Evolutionary conservation across 2,329 filamentous ascomycete genomes (phyloP), one percentile per base, ranked within the genome.

Genomic region (Neonectria hederae): DNA sequence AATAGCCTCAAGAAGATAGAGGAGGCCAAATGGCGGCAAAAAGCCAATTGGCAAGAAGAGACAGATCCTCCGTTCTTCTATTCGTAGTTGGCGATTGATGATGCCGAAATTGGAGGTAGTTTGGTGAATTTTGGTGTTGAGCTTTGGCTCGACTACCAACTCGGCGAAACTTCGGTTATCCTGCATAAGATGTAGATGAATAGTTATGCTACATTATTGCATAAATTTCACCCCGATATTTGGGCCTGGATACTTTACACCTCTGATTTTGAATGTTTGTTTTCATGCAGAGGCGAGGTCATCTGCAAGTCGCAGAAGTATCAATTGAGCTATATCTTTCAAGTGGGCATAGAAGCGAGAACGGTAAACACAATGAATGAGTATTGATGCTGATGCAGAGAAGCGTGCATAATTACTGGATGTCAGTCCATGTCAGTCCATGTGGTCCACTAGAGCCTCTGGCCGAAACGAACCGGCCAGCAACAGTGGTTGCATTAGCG

Each of bases 401-500:
- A 40, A 22, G 30, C 30, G 14, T 53, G 51, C 51, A 54, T 32
- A 40, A 54, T 40, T 54, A 42, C 22, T 54, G 38, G 21, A 54
- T 35, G 28, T 35, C 48, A 32, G 48, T 22, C 28, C 11, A n/a
- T 24, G 38, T 53, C 28, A 38, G 40, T 22, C 59, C 46, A 64
- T 60, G 56, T 62, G 62, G 62, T 59, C 66, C 63, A 64, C 57
- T 56, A 19, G 32, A 65, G 55, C 57, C 35, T 59, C 43, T 52
- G 62, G 68, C 4, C 64, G 38, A 57, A 42, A 46, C 35, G 45
- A 49, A 59, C 56, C 53, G 62, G 63, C 59, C 59, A 60, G 54
- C 57, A 69, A 65, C 55, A 52, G 71, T 62, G 70, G 70, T 65
- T 70, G 67, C 71, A 68, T 71, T 65, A 69, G 67, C 32, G 65